Evolutionary conservation across 192 early-diverging fungal species (phyloP), one percentile per base, ranked within the genome.

Genomic region (Coemansia sp.): DNA sequence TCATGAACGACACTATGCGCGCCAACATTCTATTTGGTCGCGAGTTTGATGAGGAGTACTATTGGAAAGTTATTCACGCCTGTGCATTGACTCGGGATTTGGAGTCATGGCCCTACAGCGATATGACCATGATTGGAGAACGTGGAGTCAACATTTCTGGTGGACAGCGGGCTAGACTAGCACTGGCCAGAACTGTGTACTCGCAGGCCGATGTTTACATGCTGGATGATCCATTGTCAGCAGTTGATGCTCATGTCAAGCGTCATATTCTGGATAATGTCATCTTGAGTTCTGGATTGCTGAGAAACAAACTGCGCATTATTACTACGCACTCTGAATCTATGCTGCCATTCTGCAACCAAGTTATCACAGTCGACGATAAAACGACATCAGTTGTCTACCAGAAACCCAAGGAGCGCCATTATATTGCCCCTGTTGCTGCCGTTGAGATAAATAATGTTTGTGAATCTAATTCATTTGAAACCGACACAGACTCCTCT

Each of bases 141-240:
- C 41, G 65, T 15, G 71, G 71, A 15, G 61, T 66, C 43, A 73
- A 73, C 57, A 73, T 73, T 20, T 73, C 71, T 51, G 71, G 66
- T 38, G 71, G 71, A 24, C 71, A 72, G 44, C 40, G 64, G 55
- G 41, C 64, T 7, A 63, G 71, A 6, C 41, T 72, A 38, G 71
- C 71, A 16, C 34, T 71, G 47, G 70, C 70, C 8, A 63, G 70
- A 31, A 52, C 70, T 18, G 51, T 72, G 18, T 72, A 73, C 57
- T 67, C 72, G 9, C 65, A 34, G 18, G 72, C 72, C 0, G 72
- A 73, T 52, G 42, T 73, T 49, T 73, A 67, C 3, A 54, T 54
- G 11, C 24, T 54, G 52, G 52, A 54, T 29, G 52, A 54, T 13
- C 52, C 52, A 10, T 29, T 54, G 52, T 54, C 52, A 3, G 52